Base-by-base conservation (phyloP, 805 yeast species). In the Kodamaea laetipori region DNA sequence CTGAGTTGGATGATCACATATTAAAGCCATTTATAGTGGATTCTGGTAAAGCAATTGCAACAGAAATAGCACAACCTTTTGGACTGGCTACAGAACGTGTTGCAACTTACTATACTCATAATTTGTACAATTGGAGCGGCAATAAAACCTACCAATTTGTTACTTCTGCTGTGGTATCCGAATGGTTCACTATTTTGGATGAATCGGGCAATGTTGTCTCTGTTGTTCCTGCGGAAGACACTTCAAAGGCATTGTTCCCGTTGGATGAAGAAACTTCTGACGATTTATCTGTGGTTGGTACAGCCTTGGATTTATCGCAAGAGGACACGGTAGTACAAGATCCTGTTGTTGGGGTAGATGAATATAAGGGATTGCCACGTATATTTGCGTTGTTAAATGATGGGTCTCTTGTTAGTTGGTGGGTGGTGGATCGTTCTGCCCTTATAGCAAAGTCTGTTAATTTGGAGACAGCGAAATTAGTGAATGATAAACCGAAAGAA, bases 191-290 rank as follows among this genome's bases (percentile, higher is more conserved):
- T 4, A 7, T 49, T n/a, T 21, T 27, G 11, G 24, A 26, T 4
- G 24, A 43, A 4, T 49, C 45, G 17, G 35, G 55, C 9, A 53
- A 51, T 4, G 36, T 38, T 3, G 31, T 50, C 0, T 26, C 55
- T 2, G 54, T 83, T 1, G 66, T 66, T 23, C 82, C 82, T 6
- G 61, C 76, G 3, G 85, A 84, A 52, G 97, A 90, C 55, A 69
- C 82, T 3, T 80, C 79, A 53, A 73, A 86, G 39, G 95, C 96
- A 0, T 74, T 80, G 18, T 67, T 88, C 49, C 96, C 96, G 1
- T 67, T 87, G 52, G 79, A 78, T 55, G 82, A 79, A 6, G 82
- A 71, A 2, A 67, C 82, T 0, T 82, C 77, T 36, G 82, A 76
- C 39, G 95, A 88, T 53, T 76, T 85, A 10, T 75, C 84, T 6